A percentile compares a stretch with the other conserved stretches of the same genome.
These are phyloP conservation scores for Hibiscus trionum DNA, from an alignment of 345 rosid species.

Conservation along the genomic window DNA sequence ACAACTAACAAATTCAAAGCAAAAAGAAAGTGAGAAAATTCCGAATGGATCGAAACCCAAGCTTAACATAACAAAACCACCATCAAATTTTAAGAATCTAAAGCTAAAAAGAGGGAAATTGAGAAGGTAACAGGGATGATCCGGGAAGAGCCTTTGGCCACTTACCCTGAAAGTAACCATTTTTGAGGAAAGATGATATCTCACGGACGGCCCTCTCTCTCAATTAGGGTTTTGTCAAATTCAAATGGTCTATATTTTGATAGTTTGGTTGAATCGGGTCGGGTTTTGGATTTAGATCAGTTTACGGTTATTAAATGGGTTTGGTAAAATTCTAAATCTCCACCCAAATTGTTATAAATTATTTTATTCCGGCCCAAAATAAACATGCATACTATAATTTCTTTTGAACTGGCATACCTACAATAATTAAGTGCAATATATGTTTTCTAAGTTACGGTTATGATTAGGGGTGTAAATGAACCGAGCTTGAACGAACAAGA, in stretches of 20 bases:
- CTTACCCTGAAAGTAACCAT: constrained; percentile 38
- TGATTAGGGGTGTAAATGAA: too few relatives aligned
- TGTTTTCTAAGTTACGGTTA: too few relatives aligned
- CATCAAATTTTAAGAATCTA: background rate
- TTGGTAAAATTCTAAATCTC: background rate
- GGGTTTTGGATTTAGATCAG: background rate
- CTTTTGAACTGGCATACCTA: too few relatives aligned
- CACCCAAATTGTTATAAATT: background rate
- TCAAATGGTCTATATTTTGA: background rate
- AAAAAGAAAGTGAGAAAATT: background rate
- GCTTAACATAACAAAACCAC: background rate
- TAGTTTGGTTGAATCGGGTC: background rate
- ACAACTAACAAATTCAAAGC: background rate
- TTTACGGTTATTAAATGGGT: too few relatives aligned
- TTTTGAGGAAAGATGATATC: constrained; percentile 7
- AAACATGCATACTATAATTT: too few relatives aligned
- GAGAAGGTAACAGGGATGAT: background rate
- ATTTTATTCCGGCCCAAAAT: too few relatives aligned
- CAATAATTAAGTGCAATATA: too few relatives aligned
- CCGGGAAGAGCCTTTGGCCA: background rate
- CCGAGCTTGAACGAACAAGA: too few relatives aligned
- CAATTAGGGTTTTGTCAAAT: constrained; percentile 6
- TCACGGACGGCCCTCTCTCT: background rate
- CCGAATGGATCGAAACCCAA: background rate
- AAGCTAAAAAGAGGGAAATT: background rate